phyloP scores from a whole-genome alignment of 805 yeast species.

The Millerago galiae region DNA sequence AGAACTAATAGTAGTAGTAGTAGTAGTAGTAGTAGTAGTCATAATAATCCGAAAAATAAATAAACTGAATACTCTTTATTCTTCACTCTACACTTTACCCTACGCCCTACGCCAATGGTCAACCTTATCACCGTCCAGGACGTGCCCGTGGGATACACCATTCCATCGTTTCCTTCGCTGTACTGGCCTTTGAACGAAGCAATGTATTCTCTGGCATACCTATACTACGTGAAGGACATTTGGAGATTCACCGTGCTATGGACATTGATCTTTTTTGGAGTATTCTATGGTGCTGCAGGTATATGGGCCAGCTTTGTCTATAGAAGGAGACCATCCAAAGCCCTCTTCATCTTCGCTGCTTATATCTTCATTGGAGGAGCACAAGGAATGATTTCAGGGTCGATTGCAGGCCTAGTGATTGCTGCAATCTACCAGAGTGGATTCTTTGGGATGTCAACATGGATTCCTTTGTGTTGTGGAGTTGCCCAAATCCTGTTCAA shows the following conservation, averaged over 20 bases:
- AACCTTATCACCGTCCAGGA: constrained; percentile 35
- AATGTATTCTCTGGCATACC: constrained; percentile 37
- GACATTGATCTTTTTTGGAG: constrained; percentile 64
- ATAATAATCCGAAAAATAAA: not conserved
- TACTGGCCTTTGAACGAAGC: constrained; percentile 55
- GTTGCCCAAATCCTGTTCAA: constrained; percentile 61
- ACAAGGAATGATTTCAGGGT: constrained; percentile 68
- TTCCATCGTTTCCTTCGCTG: constrained; percentile 78
- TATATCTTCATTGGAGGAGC: constrained; percentile 51
- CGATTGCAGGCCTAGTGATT: constrained; percentile 63
- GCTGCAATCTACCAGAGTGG: constrained; percentile 76
- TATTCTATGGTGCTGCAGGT: constrained; percentile 62
- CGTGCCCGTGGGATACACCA: constrained; percentile 74
- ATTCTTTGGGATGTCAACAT: constrained; percentile 80
- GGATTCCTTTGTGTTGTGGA: constrained; percentile 90
- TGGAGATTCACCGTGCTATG: constrained; percentile 82
- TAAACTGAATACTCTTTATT: too few relatives aligned
- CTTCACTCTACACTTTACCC: too few relatives aligned
- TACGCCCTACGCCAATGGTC: too few relatives aligned
- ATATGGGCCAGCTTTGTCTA: constrained; percentile 48
- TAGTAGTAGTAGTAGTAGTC: not conserved
- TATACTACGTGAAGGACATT: constrained; percentile 66
- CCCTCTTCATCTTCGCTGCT: constrained; percentile 33
- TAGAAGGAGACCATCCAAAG: constrained; percentile 32
- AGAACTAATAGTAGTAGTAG: too few relatives aligned